Evolutionary conservation across 106 monocot species (phyloP).

Genomic region (Platanthera zijinensis): DNA sequence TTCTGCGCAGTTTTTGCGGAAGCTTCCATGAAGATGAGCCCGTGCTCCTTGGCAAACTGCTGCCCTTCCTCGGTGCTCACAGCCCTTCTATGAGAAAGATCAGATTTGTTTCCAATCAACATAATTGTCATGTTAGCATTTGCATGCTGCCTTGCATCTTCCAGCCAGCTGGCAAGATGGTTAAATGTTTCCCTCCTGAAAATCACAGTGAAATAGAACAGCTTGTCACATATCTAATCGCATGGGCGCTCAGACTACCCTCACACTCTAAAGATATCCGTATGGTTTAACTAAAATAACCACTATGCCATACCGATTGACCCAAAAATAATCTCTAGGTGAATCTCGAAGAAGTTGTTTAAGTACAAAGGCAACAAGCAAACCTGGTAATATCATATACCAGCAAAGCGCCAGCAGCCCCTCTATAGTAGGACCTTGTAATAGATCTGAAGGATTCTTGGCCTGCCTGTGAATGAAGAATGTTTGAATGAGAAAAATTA

Average conservation of each 20-base stretch:
- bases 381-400: constrained; percentile 54
- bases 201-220: neutral
- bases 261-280: no score
- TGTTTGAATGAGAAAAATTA: neutral
- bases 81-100: constrained; percentile 30
- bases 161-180: constrained; percentile 31
- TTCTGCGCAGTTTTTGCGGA: constrained; percentile 37
- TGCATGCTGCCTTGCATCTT: constrained; percentile 31
- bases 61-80: constrained; percentile 33
- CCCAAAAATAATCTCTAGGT: no score
- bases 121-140: constrained; percentile 29
- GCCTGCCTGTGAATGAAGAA: constrained; percentile 21
- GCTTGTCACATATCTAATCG: no score
- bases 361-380: neutral
- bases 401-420: constrained; percentile 43
- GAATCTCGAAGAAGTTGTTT: neutral
- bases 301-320: no score
- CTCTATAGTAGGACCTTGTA: constrained; percentile 56
- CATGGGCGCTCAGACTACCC: no score
- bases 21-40: constrained; percentile 36
- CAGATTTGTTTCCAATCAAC: constrained; percentile 27
- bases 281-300: no score
- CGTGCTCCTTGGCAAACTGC: constrained; percentile 35
- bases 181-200: constrained; percentile 29
- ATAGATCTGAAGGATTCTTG: constrained; percentile 57